Evolutionary conservation across 768 basidiomycete species (phyloP), one percentile per base, ranked within the genome.

Genomic region (Boletales sp.): DNA sequence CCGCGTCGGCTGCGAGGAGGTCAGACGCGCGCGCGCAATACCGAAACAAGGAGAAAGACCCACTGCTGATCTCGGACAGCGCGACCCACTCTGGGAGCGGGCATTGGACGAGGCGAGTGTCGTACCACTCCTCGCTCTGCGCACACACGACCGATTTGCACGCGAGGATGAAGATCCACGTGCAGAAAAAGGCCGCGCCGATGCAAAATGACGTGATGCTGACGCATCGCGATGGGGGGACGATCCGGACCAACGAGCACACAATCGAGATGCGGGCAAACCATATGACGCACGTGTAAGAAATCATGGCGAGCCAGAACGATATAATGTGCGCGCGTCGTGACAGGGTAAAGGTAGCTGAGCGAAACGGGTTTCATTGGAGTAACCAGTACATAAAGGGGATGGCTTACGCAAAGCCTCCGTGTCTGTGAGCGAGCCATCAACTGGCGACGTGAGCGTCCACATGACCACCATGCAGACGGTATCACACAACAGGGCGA

Each of bases 21-120:
- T 21, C 21, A 21, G 21, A 21, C 21, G 21, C 21, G 21, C 21
- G 21, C 21, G 21, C 21, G 21, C n/a, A n/a, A n/a, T n/a, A n/a
- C n/a, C n/a, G n/a, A n/a, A n/a, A 21, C 48, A 24, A 51, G 30
- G 9, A 35, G 10, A n/a, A n/a, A 24, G 6, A 72, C 80, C 53
- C 51, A 82, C 82, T 75, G 50, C 71, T 69, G 44, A 83, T 64
- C 59, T 82, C 79, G n/a, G 71, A 70, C 8, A 82, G 60, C 0
- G 75, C 81, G 14, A 83, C 72, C 56, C 77, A 70, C 29, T 67
- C 64, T 21, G 69, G 69, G 15, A 80, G 68, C 17, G 63, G 62
- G 50, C 81, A 81, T 48, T 73, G 72, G 0, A 77, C 69, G 40
- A 61, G 64, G 0, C 34, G 2, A 13, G 39, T 17, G 11, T 67